Base-by-base conservation (phyloP, 768 basidiomycete species). In the Mycena belliarum region DNA sequence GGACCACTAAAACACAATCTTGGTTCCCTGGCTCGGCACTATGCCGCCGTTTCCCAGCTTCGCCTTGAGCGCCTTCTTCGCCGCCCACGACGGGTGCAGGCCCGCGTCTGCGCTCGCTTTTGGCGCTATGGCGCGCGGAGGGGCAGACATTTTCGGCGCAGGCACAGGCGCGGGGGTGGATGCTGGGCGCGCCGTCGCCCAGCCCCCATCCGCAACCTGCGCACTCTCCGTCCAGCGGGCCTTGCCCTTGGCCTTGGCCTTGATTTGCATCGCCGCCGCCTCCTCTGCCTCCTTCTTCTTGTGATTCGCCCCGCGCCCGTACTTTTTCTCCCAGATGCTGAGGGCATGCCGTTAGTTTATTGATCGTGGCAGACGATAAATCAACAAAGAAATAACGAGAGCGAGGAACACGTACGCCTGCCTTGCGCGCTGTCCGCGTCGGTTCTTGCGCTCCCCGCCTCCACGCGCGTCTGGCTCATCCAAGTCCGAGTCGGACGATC, bases 291-390 rank as follows among this genome's bases (percentile, higher is more conserved):
- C 79, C 63, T 85, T 88, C 73, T 89, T 89, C 73, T 95, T 82
- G 71, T 98, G 96, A 69, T 96, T 97, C 23, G 96, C 95, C 59
- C 87, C 84, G 59, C 79, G 82, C 46, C 96, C 96, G 65, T 85
- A 98, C 72, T 95, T 98, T 76, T 94, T 95, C 75, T 98, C 96
- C 95, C 96, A 98, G 63, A 98, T 97, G 2, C 95, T 98, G 66
- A 35, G n/a, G 38, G 33, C 14, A 33, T 35, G 40, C n/a, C 12
- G 51, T 45, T 53, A 47, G 48, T 9, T 32, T 15, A 35, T n/a
- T n/a, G n/a, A n/a, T n/a, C 7, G 14, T 35, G 16, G 33, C 11
- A 35, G 12, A 16, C 29, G 5, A 29, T 37, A 33, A 21, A 15
- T 21, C n/a, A n/a, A 11, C 26, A 23, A 48, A 15, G 43, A 41